Base-by-base conservation (phyloP, 148 eudicot genomes). In the Vaccinium corymbosum region DNA sequence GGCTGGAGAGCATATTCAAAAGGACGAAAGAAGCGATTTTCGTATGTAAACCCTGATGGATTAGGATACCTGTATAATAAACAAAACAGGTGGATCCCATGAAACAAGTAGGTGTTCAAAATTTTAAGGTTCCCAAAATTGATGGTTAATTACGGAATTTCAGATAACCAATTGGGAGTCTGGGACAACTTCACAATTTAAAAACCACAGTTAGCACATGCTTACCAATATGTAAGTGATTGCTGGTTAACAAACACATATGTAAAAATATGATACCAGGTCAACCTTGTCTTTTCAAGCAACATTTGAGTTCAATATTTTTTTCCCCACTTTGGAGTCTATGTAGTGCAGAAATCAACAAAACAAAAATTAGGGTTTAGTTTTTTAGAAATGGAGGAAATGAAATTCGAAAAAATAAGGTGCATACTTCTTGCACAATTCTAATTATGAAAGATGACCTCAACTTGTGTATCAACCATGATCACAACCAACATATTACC, bases 1-100 rank as follows among this genome's bases (percentile, higher is more conserved):
- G 95, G 92, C 93, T 94, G 98, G 66, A 97, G 96, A 81, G 99
- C 99, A 87, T 94, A 89, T 82, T 95, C 96, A 85, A 95, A 95
- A 25, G 98, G 98, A 85, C 96, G 94, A 87, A 97, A 95, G 78
- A 97, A 90, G 46, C 99, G 99, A 13, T 64, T 94, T 88, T 95
- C 96, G 76, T 97, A 97, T 25, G 92, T 94, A 88, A 86, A 94
- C 52, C 87, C 88, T 79, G 98, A 97, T 80, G 99, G 99, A 86
- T 97, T 97, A 22, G 99, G 99, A 87, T 97, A 97, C 83, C 99
- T 97, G 86, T 74, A 83, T 74, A 38, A 7, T 74, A 82, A 84
- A 5, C 20, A 68, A 73, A 53, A 78, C 27, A 80, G 80, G 79
- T 49, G 25, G n/a, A 76, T 77, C n/a, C 51, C 19, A 59, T 19